Conservation (phyloP, 768 basidiomycete species). For the Cyclocybe cylindracea region DNA sequence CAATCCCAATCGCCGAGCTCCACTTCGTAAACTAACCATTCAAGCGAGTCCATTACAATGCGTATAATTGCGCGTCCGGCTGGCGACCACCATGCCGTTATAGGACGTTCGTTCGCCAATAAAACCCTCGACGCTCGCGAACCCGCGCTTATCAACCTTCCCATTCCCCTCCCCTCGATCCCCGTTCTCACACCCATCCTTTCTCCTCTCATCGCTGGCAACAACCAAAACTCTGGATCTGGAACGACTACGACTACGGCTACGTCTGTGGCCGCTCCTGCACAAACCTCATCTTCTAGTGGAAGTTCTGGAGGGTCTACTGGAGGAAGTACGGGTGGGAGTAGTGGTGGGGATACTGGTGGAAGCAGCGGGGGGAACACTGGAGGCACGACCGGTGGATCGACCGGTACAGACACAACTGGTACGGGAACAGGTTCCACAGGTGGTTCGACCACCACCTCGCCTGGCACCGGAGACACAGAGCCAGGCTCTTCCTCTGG, state of each 20-base stretch:
- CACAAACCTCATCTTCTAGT: constrained; percentile 9
- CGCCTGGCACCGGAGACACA: background rate
- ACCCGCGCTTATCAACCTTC: constrained; percentile 37
- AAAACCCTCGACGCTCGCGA: constrained; percentile 33
- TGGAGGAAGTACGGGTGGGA: constrained; percentile 9
- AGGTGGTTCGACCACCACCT: background rate
- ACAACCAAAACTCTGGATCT: constrained; percentile 12
- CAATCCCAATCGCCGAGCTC: background rate
- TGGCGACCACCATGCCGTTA: constrained; percentile 4
- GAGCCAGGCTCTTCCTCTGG: background rate
- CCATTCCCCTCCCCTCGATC: constrained; percentile 39
- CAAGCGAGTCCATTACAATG: constrained; percentile 5
- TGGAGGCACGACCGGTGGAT: constrained; percentile 6
- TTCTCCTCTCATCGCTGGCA: constrained; percentile 31
- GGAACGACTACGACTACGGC: constrained; percentile 10
- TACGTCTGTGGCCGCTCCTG: constrained; percentile 12
- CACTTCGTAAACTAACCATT: background rate
- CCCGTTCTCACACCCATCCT: constrained; percentile 40
- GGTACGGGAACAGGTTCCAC: constrained; percentile 6
- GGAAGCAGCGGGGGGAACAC: constrained; percentile 14
- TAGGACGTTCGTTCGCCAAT: constrained; percentile 14
- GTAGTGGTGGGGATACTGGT: constrained; percentile 10
- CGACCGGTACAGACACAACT: background rate
- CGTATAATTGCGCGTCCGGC: constrained; percentile 6
- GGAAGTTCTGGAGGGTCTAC: constrained; percentile 13